phyloP scores from a whole-genome alignment of 2,329 filamentous ascomycete species.

The Grosmannia penicillata region DNA sequence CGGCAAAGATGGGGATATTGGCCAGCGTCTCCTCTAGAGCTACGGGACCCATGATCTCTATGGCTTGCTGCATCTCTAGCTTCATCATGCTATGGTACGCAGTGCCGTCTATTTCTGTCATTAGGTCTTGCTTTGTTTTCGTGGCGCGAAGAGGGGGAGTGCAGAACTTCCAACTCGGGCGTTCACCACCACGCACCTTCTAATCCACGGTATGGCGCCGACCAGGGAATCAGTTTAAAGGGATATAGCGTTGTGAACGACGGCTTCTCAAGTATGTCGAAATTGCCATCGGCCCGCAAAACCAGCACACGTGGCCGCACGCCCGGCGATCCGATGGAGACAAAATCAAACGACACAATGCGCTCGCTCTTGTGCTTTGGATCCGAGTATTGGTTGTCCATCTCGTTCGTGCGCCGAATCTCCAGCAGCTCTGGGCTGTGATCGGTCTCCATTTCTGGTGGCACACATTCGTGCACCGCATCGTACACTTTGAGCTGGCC shows the following conservation, averaged over 20 bases:
- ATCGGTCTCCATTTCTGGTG: constrained; percentile 23
- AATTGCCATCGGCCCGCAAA: constrained; percentile 42
- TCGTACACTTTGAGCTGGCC: constrained; percentile 49
- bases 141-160: no score
- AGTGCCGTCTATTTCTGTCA: constrained; percentile 22
- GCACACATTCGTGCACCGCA: constrained; percentile 37
- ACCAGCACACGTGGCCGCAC: constrained; percentile 44
- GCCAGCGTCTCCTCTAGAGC: constrained; percentile 37
- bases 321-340: constrained; percentile 40
- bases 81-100: constrained; percentile 42
- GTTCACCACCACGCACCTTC: no score
- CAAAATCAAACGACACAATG: constrained; percentile 55
- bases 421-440: constrained; percentile 43
- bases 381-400: constrained; percentile 43
- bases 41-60: constrained; percentile 37
- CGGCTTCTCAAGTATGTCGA: constrained; percentile 48
- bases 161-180: no score
- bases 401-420: constrained; percentile 43
- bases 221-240: constrained; percentile 47
- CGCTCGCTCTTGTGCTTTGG: constrained; percentile 38
- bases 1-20: constrained; percentile 41
- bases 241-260: constrained; percentile 41
- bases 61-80: constrained; percentile 39
- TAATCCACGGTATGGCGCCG: constrained; percentile 40
- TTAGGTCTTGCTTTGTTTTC: no score